Base-by-base conservation (phyloP, 768 basidiomycete genomes). In the Daedaleopsis nitida region DNA sequence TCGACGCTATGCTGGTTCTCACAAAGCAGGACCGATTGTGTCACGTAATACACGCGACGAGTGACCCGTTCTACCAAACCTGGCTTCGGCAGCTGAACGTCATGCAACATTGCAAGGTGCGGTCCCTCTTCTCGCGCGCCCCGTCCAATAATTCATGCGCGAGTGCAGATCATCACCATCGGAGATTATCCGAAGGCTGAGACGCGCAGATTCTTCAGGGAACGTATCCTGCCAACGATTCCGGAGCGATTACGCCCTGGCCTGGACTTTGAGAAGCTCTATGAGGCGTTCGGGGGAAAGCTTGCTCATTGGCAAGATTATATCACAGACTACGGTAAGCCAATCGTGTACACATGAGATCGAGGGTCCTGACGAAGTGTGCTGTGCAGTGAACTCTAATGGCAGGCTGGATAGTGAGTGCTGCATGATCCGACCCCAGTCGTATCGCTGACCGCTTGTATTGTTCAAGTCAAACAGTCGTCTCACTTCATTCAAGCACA, bases 401-500 rank as follows among this genome's bases (percentile, higher is more conserved):
- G 92, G 92, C n/a, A 80, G 78, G 52, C 69, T 91, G 13, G 84
- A 90, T 58, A 81, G 91, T 91, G 70, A 69, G 87, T 73, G 3
- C 42, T 37, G 48, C 52, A 24, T 42, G 45, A 10, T 55, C 35
- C n/a, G 16, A 52, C 17, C 42, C 3, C 14, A 57, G 14, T 57
- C 13, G 56, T 52, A 32, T 10, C n/a, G 21, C 27, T 52, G 2
- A 24, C 9, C 3, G 12, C 2, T 17, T 13, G 11, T 11, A 13
- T 12, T 42, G 14, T 48, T 27, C 24, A 64, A 92, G 90, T 92
- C 71, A 86, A 86, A 67, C 87, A 89, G 67, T 86, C 87, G 59
- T 90, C 91, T 0, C 89, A 91, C 68, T 94, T 92, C 76, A 82
- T 94, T 23, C 92, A 94, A 75, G 92, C 92, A 0, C 89, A 94